Base-by-base conservation (phyloP, 1,284 basidiomycete genomes). In the Ceratobasidium sp. region DNA sequence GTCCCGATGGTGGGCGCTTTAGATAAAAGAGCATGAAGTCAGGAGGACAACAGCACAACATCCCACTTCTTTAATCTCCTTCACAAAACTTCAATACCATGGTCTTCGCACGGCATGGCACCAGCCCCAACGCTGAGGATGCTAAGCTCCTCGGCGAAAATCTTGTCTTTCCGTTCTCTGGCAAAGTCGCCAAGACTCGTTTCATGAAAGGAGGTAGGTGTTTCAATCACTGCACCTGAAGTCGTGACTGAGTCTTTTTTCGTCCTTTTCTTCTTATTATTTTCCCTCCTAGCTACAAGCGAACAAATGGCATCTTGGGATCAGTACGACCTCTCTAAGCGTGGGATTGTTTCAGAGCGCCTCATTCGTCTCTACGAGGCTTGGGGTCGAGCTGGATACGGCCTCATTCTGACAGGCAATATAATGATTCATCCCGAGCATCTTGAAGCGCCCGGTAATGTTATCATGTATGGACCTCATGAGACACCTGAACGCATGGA, bases 401-500 rank as follows among this genome's bases (percentile, higher is more conserved):
- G 63, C 18, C 50, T 66, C 13, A 66, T 66, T 23, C 44, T 54
- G 1, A 66, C 63, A 4, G 63, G 63, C 26, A 66, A 66, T 23
- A 47, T 66, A 5, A 66, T 66, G 63, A 3, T 66, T 23, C 63
- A 66, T 35, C 63, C 63, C 30, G 47, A 52, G 35, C 63, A 72
- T 49, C 58, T 75, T 11, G 71, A 76, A 50, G 74, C 72, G 1
- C 46, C 73, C 18, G 74, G 74, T 16, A 76, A 76, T 43, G 61
- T 54, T 16, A 57, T 75, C 6, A 46, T 76, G n/a, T 73, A 73
- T 59, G 61, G 63, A 54, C 66, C 52, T 26, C 73, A 73, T 28
- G 47, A 66, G 23, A 64, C 72, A 30, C 78, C 76, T 61, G 80
- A 80, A 55, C 76, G 78, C 3, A 79, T 82, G n/a, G 78, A 77